phyloP scores from a whole-genome alignment of 2,329 filamentous ascomycete genomes.

The Venturia carpophila region DNA sequence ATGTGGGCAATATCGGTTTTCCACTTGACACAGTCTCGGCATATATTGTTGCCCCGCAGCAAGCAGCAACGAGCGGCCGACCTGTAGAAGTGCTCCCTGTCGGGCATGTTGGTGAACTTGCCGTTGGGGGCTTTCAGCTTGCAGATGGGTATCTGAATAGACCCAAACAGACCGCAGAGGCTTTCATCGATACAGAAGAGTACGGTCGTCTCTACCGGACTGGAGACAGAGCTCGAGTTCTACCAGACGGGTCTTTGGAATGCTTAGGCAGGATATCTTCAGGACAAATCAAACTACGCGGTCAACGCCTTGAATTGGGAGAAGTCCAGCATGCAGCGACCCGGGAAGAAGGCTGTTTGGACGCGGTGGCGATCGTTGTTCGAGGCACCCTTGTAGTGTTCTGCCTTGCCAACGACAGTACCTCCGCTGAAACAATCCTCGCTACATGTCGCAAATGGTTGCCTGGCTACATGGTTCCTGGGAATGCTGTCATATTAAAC shows the following conservation, averaged over 20 bases:
- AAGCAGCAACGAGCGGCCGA: slow-evolving; percentile 20
- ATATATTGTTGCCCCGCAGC: slow-evolving; percentile 53
- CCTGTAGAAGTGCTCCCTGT: slow-evolving; percentile 50
- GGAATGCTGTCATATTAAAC: slow-evolving; percentile 56
- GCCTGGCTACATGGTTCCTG: slow-evolving; percentile 74
- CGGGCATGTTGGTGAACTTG: slow-evolving; percentile 70
- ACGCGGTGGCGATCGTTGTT: slow-evolving; percentile 59
- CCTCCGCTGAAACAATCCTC: slow-evolving; percentile 41
- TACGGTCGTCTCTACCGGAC: slow-evolving; percentile 73
- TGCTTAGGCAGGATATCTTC: slow-evolving; percentile 71
- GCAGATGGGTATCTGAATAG: slow-evolving; percentile 77
- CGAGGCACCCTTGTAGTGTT: slow-evolving; percentile 66
- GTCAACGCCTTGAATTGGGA: slow-evolving; percentile 73
- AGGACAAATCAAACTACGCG: slow-evolving; percentile 80
- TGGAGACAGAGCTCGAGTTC: slow-evolving; percentile 70
- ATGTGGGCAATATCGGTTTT: slow-evolving; percentile 63
- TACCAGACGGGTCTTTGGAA: slow-evolving; percentile 62
- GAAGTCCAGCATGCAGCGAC: slow-evolving; percentile 38
- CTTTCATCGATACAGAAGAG: slow-evolving; percentile 58
- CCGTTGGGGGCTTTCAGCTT: slow-evolving; percentile 71
- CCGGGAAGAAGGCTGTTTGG: slow-evolving; percentile 42
- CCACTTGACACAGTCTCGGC: slow-evolving; percentile 76
- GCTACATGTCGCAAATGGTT: slow-evolving; percentile 64
- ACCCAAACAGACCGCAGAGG: slow-evolving; percentile 61
- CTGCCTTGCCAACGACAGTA: slow-evolving; percentile 48